These are phyloP conservation scores for Xylaria arbuscula DNA, from an alignment of 2,329 filamentous ascomycete genomes.

Conservation along the genomic window DNA sequence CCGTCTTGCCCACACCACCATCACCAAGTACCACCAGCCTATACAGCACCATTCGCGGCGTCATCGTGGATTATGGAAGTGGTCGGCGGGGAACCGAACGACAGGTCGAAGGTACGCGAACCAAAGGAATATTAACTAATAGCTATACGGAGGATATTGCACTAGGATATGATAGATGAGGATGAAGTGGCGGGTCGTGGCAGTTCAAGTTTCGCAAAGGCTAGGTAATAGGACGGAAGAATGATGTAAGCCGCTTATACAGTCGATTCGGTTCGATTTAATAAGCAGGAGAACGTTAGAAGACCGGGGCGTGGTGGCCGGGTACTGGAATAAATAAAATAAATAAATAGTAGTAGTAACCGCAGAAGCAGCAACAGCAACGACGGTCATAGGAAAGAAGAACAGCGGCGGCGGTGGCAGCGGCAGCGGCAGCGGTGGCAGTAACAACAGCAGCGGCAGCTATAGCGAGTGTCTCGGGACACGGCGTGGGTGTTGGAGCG, in stretches of 20 bases:
- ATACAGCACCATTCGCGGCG: slow-evolving; percentile 94
- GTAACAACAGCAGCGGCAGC: slow-evolving; percentile 22
- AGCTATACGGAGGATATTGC: slow-evolving; percentile 29
- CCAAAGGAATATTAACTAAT: slow-evolving; percentile 32
- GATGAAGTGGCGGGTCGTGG: slow-evolving; percentile 20
- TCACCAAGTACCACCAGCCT: slow-evolving; percentile 96
- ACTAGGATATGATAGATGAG: slow-evolving; percentile 17
- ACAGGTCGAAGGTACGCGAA: slow-evolving; percentile 20
- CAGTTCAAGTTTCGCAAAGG: slow-evolving; percentile 29
- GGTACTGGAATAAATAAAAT: slow-evolving; percentile 29
- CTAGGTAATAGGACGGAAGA: slow-evolving; percentile 30
- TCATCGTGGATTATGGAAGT: slow-evolving; percentile 66
- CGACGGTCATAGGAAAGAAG: slow-evolving; percentile 5
- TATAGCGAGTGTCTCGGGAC: slow-evolving; percentile 41
- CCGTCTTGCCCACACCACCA: slow-evolving; percentile 93
- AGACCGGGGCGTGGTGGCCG: slow-evolving; percentile 19
- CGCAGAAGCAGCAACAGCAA: slow-evolving; percentile 12
- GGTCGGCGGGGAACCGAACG: slow-evolving; percentile 46
- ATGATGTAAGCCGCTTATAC: slow-evolving; percentile 37
- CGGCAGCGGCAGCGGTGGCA: neutral
- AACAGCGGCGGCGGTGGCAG: neutral
- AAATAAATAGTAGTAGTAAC: slow-evolving; percentile 1
- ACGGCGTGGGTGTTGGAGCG: slow-evolving; percentile 36
- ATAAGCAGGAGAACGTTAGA: slow-evolving; percentile 22
- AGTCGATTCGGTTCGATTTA: slow-evolving; percentile 30